Evolutionary conservation across 129 eudicot genomes (phyloP).

Genomic region (Tanacetum coccineum): DNA sequence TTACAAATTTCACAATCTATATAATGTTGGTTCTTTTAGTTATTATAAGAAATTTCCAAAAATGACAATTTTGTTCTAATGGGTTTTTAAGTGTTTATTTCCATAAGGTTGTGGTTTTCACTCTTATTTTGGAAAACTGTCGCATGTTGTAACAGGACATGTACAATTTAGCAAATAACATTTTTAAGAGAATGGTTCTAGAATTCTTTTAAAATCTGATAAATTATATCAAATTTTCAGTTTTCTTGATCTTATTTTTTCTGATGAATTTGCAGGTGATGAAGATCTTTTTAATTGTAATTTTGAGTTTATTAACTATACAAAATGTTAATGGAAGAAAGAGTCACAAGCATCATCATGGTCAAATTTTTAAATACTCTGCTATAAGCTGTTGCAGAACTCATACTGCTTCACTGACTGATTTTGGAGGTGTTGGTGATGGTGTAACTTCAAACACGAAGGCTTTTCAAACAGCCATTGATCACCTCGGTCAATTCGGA

Average conservation of each 20-base stretch:
- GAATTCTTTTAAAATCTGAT: too few species aligned
- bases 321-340: slow-evolving; percentile 35
- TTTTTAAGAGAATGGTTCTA: too few species aligned
- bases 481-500: slow-evolving; percentile 56
- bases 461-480: slow-evolving; percentile 76
- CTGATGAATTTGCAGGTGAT: slow-evolving; percentile 34
- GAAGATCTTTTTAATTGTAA: slow-evolving; percentile 18
- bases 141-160: too few species aligned
- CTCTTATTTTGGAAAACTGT: too few species aligned
- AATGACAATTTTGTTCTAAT: neutral
- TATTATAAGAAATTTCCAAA: neutral
- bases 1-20: neutral
- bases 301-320: slow-evolving; percentile 28
- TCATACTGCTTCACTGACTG: slow-evolving; percentile 65
- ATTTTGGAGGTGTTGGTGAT: slow-evolving; percentile 91
- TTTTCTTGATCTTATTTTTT: neutral
- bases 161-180: too few species aligned
- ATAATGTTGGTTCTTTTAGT: neutral
- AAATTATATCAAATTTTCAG: too few species aligned
- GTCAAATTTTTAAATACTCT: slow-evolving; percentile 36
- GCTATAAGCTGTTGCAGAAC: slow-evolving; percentile 76
- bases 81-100: slow-evolving; percentile 1
- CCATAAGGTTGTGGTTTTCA: too few species aligned
- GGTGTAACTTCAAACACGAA: slow-evolving; percentile 74
- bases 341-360: slow-evolving; percentile 8